Conservation (phyloP, 2,329 filamentous ascomycete genomes). For the Diaporthe ilicicola region DNA sequence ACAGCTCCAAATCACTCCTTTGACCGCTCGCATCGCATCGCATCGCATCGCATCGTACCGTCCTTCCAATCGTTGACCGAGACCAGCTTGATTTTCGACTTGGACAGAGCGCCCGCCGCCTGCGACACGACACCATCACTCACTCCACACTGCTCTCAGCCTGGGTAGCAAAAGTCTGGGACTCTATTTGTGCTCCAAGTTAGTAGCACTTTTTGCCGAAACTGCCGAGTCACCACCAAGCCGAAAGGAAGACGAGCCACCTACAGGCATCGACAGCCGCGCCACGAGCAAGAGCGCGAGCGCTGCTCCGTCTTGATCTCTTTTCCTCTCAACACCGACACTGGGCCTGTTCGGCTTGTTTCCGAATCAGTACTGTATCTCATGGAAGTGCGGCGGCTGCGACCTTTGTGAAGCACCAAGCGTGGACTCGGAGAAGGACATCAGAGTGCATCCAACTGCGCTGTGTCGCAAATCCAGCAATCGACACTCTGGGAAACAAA, state of each 20-base stretch:
- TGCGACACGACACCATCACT: not conserved
- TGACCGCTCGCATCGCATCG: constrained; percentile 13
- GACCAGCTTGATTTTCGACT: not conserved
- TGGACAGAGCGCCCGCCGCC: not conserved
- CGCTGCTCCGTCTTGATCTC: not conserved
- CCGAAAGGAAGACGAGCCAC: not conserved
- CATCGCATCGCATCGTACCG: constrained; percentile 8
- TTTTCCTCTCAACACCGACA: not conserved
- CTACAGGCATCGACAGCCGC: not conserved
- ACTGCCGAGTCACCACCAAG: not conserved
- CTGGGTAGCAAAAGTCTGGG: constrained; percentile 9
- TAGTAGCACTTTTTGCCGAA: not conserved
- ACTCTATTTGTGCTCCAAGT: not conserved
- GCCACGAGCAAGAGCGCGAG: constrained; percentile 7
- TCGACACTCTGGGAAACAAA: not conserved
- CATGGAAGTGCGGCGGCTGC: constrained; percentile 6
- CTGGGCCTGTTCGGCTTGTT: not conserved
- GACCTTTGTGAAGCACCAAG: not conserved
- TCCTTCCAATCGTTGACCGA: constrained; percentile 1
- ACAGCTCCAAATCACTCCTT: constrained; percentile 26
- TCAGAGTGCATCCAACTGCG: not conserved
- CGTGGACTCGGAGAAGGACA: not conserved
- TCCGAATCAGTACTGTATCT: not conserved
- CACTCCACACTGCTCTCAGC: not conserved
- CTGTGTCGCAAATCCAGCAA: not conserved